These are phyloP conservation scores for Biscogniauxia marginata DNA, from an alignment of 2,329 filamentous ascomycete species.

Conservation along the genomic window DNA sequence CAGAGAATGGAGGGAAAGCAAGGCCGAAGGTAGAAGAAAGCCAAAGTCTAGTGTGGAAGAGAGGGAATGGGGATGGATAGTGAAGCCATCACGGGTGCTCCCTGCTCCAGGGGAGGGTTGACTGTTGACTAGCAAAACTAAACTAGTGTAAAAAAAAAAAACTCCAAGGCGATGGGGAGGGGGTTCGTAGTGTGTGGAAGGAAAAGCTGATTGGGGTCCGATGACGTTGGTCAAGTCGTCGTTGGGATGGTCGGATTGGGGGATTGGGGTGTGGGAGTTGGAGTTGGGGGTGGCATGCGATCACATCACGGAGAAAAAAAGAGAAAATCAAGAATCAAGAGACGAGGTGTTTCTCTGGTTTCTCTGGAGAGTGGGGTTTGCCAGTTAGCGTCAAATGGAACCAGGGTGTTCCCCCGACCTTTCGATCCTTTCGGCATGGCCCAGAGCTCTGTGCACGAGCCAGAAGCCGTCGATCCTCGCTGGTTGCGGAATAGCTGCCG, in stretches of 20 bases:
- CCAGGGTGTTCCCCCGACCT: conserved; percentile 11
- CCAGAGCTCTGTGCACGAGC: neutral
- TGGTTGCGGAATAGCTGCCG: neutral
- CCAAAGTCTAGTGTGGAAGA: conserved; percentile 5
- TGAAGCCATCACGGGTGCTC: conserved; percentile 3
- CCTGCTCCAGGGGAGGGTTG: neutral
- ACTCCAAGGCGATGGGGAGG: neutral
- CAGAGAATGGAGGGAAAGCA: neutral
- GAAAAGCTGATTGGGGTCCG: conserved; percentile 3
- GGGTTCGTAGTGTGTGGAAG: neutral
- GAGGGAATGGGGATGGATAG: neutral
- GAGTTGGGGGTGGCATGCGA: conserved; percentile 19
- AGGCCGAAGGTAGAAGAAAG: conserved; percentile 4
- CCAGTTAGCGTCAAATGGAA: no score
- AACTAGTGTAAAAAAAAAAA: neutral
- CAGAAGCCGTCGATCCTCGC: neutral
- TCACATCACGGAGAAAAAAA: conserved; percentile 8
- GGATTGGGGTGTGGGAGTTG: neutral
- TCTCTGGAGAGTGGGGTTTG: no score
- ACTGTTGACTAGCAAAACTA: no score
- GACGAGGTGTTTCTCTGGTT: neutral
- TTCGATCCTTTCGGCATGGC: neutral
- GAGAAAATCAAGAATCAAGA: neutral
- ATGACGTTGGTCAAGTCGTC: conserved; percentile 1
- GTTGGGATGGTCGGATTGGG: neutral